Conservation (phyloP, 495 filamentous ascomycete genomes). For the Penicillium longicatenatum region DNA sequence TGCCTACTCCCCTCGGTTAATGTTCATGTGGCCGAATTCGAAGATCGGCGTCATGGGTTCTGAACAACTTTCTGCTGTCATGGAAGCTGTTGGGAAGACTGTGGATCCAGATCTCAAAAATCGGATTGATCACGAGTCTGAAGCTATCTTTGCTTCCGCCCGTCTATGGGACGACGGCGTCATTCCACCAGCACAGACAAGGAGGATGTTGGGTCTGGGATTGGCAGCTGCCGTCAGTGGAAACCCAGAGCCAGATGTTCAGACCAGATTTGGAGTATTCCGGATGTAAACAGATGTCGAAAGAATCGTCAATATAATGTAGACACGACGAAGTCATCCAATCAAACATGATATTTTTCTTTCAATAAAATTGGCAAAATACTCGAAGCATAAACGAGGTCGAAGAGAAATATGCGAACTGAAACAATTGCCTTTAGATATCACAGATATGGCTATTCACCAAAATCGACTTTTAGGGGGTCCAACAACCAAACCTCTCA, state of each 20-base stretch:
- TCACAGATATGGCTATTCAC: constrained; percentile 19
- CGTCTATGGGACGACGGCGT: constrained; percentile 96
- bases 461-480: constrained; percentile 8
- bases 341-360: constrained; percentile 12
- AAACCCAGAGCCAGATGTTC: constrained; percentile 53
- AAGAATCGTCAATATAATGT: constrained; percentile 7
- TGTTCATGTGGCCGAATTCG: constrained; percentile 98
- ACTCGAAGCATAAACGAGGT: constrained; percentile 5
- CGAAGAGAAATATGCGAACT: constrained; percentile 11
- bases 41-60: constrained; percentile 95
- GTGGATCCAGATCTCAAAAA: constrained; percentile 80
- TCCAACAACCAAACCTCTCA: constrained; percentile 8
- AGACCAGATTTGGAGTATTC: constrained; percentile 91
- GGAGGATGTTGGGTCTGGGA: constrained; percentile 79
- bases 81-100: constrained; percentile 88
- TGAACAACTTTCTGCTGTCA: constrained; percentile 89
- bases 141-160: constrained; percentile 83
- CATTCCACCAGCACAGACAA: constrained; percentile 86
- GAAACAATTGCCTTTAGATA: not conserved
- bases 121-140: constrained; percentile 87
- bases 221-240: constrained; percentile 77
- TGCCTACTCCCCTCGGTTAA: constrained; percentile 84
- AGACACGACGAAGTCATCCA: constrained; percentile 10
- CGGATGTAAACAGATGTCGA: constrained; percentile 68
- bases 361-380: not conserved